phyloP scores from a whole-genome alignment of 1,139 yeast genomes.

The Saccharomyces hybrid region DNA sequence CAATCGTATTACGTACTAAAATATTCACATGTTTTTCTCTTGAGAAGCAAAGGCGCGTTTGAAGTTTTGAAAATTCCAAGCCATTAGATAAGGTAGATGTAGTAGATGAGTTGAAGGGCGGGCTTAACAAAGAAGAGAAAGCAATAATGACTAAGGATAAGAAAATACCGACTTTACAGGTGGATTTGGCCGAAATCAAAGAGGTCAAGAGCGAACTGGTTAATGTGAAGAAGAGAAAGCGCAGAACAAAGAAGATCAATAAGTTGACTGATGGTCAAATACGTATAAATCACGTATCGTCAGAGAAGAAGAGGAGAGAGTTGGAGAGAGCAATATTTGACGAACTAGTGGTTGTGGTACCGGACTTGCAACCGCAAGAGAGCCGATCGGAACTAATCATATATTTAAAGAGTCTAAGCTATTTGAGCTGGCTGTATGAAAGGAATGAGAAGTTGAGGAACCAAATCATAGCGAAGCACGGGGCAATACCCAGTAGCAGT shows the following conservation, averaged over 20 bases:
- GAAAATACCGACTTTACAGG: background rate
- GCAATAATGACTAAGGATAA: background rate
- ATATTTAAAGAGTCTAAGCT: slow-evolving; percentile 27
- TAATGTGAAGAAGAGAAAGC: slow-evolving; percentile 7
- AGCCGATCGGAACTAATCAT: slow-evolving; percentile 37
- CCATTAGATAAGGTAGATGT: background rate
- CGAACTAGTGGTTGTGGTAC: slow-evolving; percentile 35
- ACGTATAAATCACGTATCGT: slow-evolving; percentile 37
- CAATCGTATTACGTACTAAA: background rate
- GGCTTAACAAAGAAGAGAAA: background rate
- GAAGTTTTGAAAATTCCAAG: background rate
- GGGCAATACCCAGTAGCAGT: background rate
- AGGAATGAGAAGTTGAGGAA: slow-evolving; percentile 21
- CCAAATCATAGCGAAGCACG: slow-evolving; percentile 9
- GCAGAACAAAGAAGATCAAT: slow-evolving; percentile 18
- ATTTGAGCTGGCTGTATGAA: slow-evolving; percentile 27
- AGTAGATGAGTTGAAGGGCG: background rate
- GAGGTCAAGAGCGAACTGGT: background rate
- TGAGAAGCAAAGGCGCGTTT: background rate
- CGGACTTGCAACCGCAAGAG: slow-evolving; percentile 32
- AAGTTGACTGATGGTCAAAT: slow-evolving; percentile 34
- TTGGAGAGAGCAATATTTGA: slow-evolving; percentile 37
- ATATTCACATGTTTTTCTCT: slow-evolving; percentile 1
- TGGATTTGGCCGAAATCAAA: background rate
- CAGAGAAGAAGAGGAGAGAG: slow-evolving; percentile 38